Evolutionary conservation across 805 yeast species (phyloP).

Genomic region (Kodamaea kaohsiungensis): DNA sequence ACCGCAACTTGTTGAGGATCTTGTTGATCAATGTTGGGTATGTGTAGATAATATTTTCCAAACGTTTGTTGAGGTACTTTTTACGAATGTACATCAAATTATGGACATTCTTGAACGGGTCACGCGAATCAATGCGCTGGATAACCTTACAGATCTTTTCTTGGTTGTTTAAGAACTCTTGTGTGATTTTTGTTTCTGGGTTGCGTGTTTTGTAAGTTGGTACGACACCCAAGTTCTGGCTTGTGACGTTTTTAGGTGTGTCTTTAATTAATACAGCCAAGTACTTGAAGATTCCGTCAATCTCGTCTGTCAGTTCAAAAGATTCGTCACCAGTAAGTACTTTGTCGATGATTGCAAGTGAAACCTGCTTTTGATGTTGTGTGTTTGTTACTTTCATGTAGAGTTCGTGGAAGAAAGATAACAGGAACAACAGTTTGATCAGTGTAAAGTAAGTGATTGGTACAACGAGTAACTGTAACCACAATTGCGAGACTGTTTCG

Average conservation of each 20-base stretch:
- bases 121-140: constrained; percentile 56
- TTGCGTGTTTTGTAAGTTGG: constrained; percentile 30
- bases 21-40: constrained; percentile 74
- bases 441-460: constrained; percentile 49
- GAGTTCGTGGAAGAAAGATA: constrained; percentile 54
- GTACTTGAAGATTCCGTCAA: constrained; percentile 60
- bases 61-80: constrained; percentile 54
- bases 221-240: constrained; percentile 41
- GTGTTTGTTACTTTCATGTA: constrained; percentile 51
- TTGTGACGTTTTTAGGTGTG: constrained; percentile 30
- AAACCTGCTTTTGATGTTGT: constrained; percentile 54
- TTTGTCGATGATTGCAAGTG: constrained; percentile 61
- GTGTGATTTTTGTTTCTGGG: constrained; percentile 29
- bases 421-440: constrained; percentile 41
- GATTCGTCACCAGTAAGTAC: constrained; percentile 46
- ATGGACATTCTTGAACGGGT: constrained; percentile 39
- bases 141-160: constrained; percentile 69
- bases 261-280: constrained; percentile 54
- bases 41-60: constrained; percentile 58
- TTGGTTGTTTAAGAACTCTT: constrained; percentile 47
- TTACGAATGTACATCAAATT: constrained; percentile 37
- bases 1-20: constrained; percentile 60
- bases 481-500: constrained; percentile 25
- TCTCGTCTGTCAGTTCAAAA: constrained; percentile 43
- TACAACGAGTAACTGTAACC: constrained; percentile 47